Evolutionary conservation across 2,329 filamentous ascomycete genomes (phyloP).

Genomic region (Dothideomycetes sp.): DNA sequence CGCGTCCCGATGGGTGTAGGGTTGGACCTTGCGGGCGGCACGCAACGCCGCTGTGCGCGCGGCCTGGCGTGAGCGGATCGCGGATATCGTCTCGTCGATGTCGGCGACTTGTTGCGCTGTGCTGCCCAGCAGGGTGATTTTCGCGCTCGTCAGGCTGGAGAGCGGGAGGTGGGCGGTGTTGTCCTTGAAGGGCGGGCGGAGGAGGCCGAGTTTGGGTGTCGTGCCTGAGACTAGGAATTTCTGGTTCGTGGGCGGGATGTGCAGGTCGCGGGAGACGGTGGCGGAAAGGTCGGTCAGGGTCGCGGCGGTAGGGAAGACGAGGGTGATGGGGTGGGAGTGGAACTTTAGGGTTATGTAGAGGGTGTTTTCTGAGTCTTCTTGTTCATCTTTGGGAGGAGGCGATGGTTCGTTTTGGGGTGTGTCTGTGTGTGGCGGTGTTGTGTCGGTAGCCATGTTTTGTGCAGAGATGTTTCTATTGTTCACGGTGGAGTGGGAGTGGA

Average conservation of each 20-base stretch:
- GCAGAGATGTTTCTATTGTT: not conserved
- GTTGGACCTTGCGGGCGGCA: slow-evolving; percentile 25
- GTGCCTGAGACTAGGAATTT: slow-evolving; percentile 56
- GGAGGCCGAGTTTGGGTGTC: slow-evolving; percentile 52
- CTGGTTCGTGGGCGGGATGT: slow-evolving; percentile 52
- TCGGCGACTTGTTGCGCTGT: slow-evolving; percentile 49
- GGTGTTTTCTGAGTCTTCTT: slow-evolving; percentile 6
- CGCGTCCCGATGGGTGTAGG: slow-evolving; percentile 28
- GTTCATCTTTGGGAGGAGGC: not conserved
- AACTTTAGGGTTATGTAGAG: slow-evolving; percentile 41
- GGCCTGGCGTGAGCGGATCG: slow-evolving; percentile 37
- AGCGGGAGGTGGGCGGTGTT: slow-evolving; percentile 40
- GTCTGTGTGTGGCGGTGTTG: too few species aligned
- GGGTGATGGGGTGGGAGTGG: slow-evolving; percentile 39
- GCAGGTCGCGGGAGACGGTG: slow-evolving; percentile 44
- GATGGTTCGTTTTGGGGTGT: not conserved
- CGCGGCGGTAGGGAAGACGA: slow-evolving; percentile 35
- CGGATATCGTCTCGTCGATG: slow-evolving; percentile 38
- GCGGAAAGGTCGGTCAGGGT: slow-evolving; percentile 49
- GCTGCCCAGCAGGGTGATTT: slow-evolving; percentile 55
- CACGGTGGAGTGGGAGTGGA: not conserved
- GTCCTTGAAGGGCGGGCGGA: slow-evolving; percentile 54
- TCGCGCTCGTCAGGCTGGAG: slow-evolving; percentile 40
- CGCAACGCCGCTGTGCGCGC: slow-evolving; percentile 26
- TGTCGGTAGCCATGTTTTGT: not conserved